phyloP scores from a whole-genome alignment of 2,329 filamentous ascomycete genomes.

The Hymenotorrendiella dingleyae region DNA sequence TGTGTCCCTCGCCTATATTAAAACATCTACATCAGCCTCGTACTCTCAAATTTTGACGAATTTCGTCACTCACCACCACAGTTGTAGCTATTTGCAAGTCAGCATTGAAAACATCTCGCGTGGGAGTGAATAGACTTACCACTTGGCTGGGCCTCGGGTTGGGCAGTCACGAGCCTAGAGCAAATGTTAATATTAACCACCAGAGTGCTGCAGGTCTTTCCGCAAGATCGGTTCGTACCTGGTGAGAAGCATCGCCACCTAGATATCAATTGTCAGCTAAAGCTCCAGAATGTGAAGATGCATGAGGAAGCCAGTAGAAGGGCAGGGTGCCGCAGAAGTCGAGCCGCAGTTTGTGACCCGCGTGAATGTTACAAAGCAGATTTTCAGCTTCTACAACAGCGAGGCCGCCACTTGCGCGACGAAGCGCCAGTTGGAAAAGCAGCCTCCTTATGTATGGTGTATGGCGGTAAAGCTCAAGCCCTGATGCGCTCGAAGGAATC shows the following conservation, averaged over 20 bases:
- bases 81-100: constrained; percentile 60
- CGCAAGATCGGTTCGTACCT: constrained; percentile 47
- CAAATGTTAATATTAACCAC: constrained; percentile 17
- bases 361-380: not conserved
- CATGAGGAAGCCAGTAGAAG: not conserved
- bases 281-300: constrained; percentile 18
- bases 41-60: constrained; percentile 12
- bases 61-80: constrained; percentile 58
- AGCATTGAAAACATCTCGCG: not conserved
- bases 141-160: constrained; percentile 75
- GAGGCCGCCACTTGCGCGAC: constrained; percentile 11
- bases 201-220: not conserved
- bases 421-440: not conserved
- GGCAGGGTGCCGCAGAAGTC: not conserved
- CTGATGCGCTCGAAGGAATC: not conserved
- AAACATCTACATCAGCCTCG: constrained; percentile 29
- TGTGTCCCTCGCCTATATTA: constrained; percentile 58
- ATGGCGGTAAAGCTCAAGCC: not conserved
- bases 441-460: not conserved
- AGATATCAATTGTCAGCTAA: constrained; percentile 26
- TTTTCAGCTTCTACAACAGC: constrained; percentile 3
- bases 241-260: constrained; percentile 70
- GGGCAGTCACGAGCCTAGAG: constrained; percentile 78
- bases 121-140: constrained; percentile 47
- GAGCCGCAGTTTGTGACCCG: not conserved